These are phyloP conservation scores for Podospora anserina DNA, from an alignment of 495 filamentous ascomycete species.

Conservation along the genomic window DNA sequence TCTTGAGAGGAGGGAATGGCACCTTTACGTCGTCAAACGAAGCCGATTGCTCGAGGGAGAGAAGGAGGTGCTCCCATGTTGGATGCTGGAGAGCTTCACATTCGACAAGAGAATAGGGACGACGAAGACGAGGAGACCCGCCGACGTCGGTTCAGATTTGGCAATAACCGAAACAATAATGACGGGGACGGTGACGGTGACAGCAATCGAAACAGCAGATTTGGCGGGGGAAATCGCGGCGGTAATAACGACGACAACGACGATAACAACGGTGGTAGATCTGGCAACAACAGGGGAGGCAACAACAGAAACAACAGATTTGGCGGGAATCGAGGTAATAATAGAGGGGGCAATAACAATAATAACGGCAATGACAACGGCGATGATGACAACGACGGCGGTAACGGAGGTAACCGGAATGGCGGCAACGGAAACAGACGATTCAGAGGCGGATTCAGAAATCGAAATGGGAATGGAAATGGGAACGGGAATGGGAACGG, in stretches of 20 bases:
- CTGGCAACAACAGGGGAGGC: constrained; percentile 9
- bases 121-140: constrained; percentile 12
- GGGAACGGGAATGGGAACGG: constrained; percentile 21
- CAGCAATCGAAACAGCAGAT: not conserved
- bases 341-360: constrained; percentile 13
- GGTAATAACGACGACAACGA: constrained; percentile 1
- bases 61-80: constrained; percentile 9
- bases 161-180: constrained; percentile 12
- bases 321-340: not conserved
- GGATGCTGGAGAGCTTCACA: constrained; percentile 6
- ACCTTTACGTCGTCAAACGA: constrained; percentile 20
- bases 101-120: constrained; percentile 20
- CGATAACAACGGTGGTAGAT: not conserved
- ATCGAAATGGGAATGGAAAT: constrained; percentile 16
- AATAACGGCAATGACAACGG: constrained; percentile 15
- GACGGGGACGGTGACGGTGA: not conserved
- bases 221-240: constrained; percentile 7
- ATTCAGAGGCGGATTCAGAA: constrained; percentile 19
- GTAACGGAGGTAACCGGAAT: constrained; percentile 12
- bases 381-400: constrained; percentile 10
- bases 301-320: constrained; percentile 1
- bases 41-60: constrained; percentile 11
- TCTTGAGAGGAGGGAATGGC: constrained; percentile 33
- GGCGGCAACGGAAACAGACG: constrained; percentile 15
- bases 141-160: constrained; percentile 7